A percentile compares a stretch with the other conserved stretches of the same genome.
These are phyloP conservation scores for Aspergillus asperescens DNA, from an alignment of 495 filamentous ascomycete genomes.

Conservation along the genomic window DNA sequence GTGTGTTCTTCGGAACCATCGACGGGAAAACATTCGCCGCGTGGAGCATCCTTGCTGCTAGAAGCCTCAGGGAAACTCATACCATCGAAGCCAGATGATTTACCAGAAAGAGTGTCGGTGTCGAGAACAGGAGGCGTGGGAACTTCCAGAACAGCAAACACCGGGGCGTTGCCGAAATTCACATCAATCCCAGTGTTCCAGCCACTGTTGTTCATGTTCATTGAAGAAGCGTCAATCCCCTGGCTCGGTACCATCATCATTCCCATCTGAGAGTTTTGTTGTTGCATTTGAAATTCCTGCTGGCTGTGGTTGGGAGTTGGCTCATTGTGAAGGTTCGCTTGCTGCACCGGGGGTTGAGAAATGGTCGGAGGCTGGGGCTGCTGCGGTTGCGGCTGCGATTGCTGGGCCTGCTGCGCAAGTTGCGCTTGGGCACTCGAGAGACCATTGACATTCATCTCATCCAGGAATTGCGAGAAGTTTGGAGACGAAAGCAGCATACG, in stretches of 20 bases:
- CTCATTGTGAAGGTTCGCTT: conserved; percentile 51
- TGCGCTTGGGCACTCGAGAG: conserved; percentile 34
- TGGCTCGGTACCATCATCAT: conserved; percentile 74
- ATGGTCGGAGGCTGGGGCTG: conserved; percentile 26
- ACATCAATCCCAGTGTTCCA: conserved; percentile 53
- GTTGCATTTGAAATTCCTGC: conserved; percentile 52
- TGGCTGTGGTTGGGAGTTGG: conserved; percentile 51
- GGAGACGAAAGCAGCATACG: conserved; percentile 79
- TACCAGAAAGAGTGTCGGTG: conserved; percentile 58
- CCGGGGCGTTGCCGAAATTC: conserved; percentile 62
- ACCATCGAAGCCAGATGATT: conserved; percentile 46
- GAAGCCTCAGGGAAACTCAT: conserved; percentile 27
- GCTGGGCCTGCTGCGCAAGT: conserved; percentile 28
- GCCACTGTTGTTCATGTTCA: conserved; percentile 49
- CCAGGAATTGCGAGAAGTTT: conserved; percentile 77
- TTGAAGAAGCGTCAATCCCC: conserved; percentile 58
- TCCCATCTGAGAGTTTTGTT: conserved; percentile 58
- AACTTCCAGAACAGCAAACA: conserved; percentile 74
- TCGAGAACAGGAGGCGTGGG: conserved; percentile 66
- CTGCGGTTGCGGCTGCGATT: conserved; percentile 33
- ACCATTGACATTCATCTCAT: conserved; percentile 57
- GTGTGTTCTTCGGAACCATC: conserved; percentile 27
- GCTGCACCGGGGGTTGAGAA: conserved; percentile 27
- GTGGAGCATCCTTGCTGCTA: conserved; percentile 44
- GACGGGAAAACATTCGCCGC: conserved; percentile 39